Evolutionary conservation across 352 stramenopile species (phyloP).

Genomic region (Achlya hypogyna): DNA sequence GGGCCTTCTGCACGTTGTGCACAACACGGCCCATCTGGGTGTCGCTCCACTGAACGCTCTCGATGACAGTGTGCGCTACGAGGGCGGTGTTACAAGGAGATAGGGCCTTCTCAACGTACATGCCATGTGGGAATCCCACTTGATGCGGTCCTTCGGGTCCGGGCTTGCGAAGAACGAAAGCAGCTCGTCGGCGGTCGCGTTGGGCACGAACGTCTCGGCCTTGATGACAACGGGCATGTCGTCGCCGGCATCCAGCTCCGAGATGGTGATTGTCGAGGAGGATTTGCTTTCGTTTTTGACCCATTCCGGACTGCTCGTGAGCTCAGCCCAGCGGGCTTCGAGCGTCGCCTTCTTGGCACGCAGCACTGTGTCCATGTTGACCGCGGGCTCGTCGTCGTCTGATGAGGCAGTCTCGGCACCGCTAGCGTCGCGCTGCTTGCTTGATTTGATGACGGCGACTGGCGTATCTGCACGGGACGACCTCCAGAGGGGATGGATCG

Average conservation of each 20-base stretch:
- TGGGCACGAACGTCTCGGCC: conserved; percentile 37
- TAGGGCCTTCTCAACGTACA: background rate
- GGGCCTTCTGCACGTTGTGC: conserved; percentile 48
- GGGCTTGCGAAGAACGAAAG: conserved; percentile 38
- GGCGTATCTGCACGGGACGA: conserved; percentile 24
- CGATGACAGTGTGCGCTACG: conserved; percentile 35
- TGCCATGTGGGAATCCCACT: conserved; percentile 47
- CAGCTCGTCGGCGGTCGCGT: conserved; percentile 33
- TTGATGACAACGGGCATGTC: conserved; percentile 41
- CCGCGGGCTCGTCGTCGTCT: conserved; percentile 22
- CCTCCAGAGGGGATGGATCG: conserved; percentile 31
- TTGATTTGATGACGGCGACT: too few relatives aligned
- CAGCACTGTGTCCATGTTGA: background rate
- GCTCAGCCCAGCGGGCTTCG: conserved; percentile 27
- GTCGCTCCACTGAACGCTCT: conserved; percentile 32
- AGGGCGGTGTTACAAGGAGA: background rate
- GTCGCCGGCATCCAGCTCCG: conserved; percentile 36
- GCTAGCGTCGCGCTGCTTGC: background rate
- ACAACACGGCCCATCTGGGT: conserved; percentile 23
- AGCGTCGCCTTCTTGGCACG: conserved; percentile 11
- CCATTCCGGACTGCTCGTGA: background rate
- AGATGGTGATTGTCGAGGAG: conserved; percentile 29
- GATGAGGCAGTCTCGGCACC: background rate
- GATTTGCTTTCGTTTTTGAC: conserved; percentile 23
- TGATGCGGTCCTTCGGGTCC: conserved; percentile 28